Percentiles rank a stretch among this genome's conserved stretches.
Evolutionary conservation across 257 asterid species (phyloP).

Genomic region (Avicennia marina): DNA sequence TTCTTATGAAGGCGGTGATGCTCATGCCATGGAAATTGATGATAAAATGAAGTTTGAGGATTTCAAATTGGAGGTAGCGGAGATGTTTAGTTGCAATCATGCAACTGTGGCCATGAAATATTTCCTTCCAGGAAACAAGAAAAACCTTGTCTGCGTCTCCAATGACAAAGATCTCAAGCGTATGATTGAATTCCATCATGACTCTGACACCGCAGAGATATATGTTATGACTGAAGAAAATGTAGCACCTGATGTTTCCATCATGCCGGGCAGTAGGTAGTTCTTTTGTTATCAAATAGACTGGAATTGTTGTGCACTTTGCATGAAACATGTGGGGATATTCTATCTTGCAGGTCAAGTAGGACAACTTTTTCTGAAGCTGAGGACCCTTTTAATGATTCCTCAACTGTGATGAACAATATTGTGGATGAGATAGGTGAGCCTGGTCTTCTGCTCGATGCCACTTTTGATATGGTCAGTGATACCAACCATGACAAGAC

Average conservation of each 20-base stretch:
- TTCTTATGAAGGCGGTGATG: slow-evolving; percentile 89
- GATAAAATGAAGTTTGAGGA: slow-evolving; percentile 68
- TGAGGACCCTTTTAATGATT: slow-evolving; percentile 51
- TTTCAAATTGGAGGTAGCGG: slow-evolving; percentile 78
- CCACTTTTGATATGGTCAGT: slow-evolving; percentile 66
- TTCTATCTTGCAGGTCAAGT: slow-evolving; percentile 76
- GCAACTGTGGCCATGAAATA: slow-evolving; percentile 62
- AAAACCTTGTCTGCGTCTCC: slow-evolving; percentile 84
- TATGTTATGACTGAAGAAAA: slow-evolving; percentile 71
- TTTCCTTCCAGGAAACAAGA: slow-evolving; percentile 90
- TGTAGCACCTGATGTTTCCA: slow-evolving; percentile 59
- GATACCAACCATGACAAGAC: slow-evolving; percentile 52
- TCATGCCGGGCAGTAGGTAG: slow-evolving; percentile 96
- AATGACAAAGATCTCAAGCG: slow-evolving; percentile 90
- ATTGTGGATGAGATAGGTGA: slow-evolving; percentile 60
- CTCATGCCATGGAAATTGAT: slow-evolving; percentile 97
- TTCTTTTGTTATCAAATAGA: slow-evolving; percentile 25
- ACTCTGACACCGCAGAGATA: slow-evolving; percentile 69
- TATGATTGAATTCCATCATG: slow-evolving; percentile 73
- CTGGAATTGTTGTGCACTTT: slow-evolving; percentile 14
- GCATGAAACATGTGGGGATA: slow-evolving; percentile 26
- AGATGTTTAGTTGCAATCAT: slow-evolving; percentile 72
- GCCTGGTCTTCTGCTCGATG: slow-evolving; percentile 50
- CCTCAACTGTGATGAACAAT: slow-evolving; percentile 48
- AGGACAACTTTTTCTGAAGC: slow-evolving; percentile 83